Percentiles rank a stretch among this genome's conserved stretches.
These are phyloP conservation scores for Coprinopsis marcescibilis DNA, from an alignment of 768 basidiomycete genomes.

Conservation along the genomic window DNA sequence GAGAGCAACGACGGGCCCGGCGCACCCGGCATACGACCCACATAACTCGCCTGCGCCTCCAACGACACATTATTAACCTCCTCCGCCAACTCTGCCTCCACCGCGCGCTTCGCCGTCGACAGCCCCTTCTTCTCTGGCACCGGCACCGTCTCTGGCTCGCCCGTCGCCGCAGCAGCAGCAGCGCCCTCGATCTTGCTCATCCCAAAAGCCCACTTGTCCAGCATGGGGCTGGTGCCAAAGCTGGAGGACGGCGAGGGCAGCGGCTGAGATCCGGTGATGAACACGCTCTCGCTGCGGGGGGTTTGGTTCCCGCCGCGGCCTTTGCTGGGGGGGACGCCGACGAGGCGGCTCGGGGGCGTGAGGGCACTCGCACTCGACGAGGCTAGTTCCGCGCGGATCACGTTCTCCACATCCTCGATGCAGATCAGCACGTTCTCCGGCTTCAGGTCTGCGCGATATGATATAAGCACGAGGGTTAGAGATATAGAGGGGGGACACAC, in stretches of 20 bases:
- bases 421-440: conserved; percentile 97
- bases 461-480: not conserved
- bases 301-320: conserved; percentile 97
- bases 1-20: conserved; percentile 68
- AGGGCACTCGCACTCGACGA: conserved; percentile 36
- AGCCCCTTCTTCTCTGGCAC: conserved; percentile 17
- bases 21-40: conserved; percentile 18
- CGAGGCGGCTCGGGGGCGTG: conserved; percentile 58
- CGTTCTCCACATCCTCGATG: conserved; percentile 93
- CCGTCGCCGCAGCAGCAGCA: conserved; percentile 21
- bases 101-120: conserved; percentile 17
- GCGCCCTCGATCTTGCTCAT: conserved; percentile 83
- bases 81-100: conserved; percentile 29
- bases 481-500: conserved; percentile 29
- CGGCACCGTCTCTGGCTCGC: no score
- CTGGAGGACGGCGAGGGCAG: conserved; percentile 82
- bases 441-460: conserved; percentile 66
- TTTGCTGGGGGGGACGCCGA: conserved; percentile 90
- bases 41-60: conserved; percentile 26
- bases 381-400: conserved; percentile 80
- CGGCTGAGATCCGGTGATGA: conserved; percentile 92
- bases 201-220: conserved; percentile 86
- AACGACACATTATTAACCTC: conserved; percentile 36
- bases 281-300: conserved; percentile 66
- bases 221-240: conserved; percentile 56